phyloP scores from a whole-genome alignment of 1,284 basidiomycete species.

The Cryptococcus neoformans region DNA sequence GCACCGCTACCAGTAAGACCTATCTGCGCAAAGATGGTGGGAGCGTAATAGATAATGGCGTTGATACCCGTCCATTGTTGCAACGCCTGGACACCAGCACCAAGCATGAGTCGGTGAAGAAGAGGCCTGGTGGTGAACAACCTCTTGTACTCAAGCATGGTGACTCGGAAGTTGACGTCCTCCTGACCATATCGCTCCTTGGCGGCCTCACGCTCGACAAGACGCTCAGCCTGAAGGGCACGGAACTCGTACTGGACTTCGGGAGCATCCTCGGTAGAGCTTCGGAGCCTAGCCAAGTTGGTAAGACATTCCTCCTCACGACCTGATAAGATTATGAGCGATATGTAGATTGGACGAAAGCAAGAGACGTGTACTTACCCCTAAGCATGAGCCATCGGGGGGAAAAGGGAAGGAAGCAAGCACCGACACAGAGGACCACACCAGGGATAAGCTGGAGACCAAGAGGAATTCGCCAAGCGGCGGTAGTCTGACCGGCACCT shows the following conservation, averaged over 20 bases:
- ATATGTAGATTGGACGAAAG: not conserved
- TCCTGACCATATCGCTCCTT: slow-evolving; percentile 46
- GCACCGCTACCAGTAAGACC: slow-evolving; percentile 21
- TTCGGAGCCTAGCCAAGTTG: slow-evolving; percentile 63
- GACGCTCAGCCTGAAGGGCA: slow-evolving; percentile 73
- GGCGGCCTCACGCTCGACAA: slow-evolving; percentile 64
- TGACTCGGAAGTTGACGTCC: slow-evolving; percentile 34
- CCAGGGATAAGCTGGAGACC: slow-evolving; percentile 68
- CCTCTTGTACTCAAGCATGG: slow-evolving; percentile 42
- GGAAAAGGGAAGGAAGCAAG: slow-evolving; percentile 53
- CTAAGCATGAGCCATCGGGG: slow-evolving; percentile 63
- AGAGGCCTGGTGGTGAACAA: slow-evolving; percentile 42
- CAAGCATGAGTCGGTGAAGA: slow-evolving; percentile 42
- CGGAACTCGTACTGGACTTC: slow-evolving; percentile 72
- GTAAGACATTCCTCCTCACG: slow-evolving; percentile 68
- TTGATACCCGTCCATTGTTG: slow-evolving; percentile 47
- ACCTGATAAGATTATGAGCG: slow-evolving; percentile 54
- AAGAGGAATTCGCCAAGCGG: slow-evolving; percentile 73
- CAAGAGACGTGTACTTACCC: slow-evolving; percentile 41
- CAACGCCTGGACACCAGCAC: slow-evolving; percentile 42
- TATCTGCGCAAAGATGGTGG: slow-evolving; percentile 33
- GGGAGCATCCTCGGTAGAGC: slow-evolving; percentile 58
- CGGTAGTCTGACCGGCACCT: slow-evolving; percentile 48
- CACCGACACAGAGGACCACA: slow-evolving; percentile 44
- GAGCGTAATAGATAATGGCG: slow-evolving; percentile 45